Evolutionary conservation across 108 stramenopile species (phyloP).

Genomic region (Bacterosira constricta): DNA sequence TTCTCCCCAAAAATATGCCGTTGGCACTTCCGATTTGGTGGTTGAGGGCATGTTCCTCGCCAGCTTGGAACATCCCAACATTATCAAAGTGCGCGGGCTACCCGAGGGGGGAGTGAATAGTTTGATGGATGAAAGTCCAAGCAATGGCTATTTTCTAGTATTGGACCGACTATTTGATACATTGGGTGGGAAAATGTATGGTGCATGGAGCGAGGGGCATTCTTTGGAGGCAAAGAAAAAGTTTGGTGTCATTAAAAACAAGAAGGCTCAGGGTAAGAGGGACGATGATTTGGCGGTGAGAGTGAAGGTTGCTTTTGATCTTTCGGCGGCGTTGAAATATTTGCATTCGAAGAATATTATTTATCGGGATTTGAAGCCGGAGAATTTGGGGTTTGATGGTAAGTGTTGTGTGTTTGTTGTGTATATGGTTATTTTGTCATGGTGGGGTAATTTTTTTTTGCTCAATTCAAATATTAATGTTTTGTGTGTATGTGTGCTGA

Average conservation of each 20-base stretch:
- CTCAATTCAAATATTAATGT: too few relatives aligned
- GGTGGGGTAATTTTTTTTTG: too few relatives aligned
- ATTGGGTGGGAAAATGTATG: constrained; percentile 49
- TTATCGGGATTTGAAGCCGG: constrained; percentile 75
- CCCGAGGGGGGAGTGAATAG: constrained; percentile 53
- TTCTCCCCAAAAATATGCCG: constrained; percentile 56
- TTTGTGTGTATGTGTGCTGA: constrained; percentile 1
- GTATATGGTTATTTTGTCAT: background rate
- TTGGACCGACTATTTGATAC: constrained; percentile 84
- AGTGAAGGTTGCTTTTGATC: constrained; percentile 76
- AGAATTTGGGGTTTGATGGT: constrained; percentile 46
- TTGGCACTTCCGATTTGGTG: constrained; percentile 73
- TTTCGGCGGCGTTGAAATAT: constrained; percentile 72
- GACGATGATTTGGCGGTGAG: constrained; percentile 51
- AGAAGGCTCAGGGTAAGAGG: background rate
- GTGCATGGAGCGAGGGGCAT: constrained; percentile 23
- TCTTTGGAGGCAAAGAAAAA: constrained; percentile 8
- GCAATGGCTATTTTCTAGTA: constrained; percentile 69
- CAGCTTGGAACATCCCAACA: constrained; percentile 72
- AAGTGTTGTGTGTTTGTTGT: constrained; percentile 3
- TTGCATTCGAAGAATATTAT: constrained; percentile 73
- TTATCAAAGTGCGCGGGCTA: constrained; percentile 70
- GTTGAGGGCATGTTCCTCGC: constrained; percentile 78
- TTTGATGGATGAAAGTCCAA: constrained; percentile 34
- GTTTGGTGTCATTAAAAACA: background rate